Base-by-base conservation (phyloP, 306 rosid genomes). In the Castanea crenata region DNA sequence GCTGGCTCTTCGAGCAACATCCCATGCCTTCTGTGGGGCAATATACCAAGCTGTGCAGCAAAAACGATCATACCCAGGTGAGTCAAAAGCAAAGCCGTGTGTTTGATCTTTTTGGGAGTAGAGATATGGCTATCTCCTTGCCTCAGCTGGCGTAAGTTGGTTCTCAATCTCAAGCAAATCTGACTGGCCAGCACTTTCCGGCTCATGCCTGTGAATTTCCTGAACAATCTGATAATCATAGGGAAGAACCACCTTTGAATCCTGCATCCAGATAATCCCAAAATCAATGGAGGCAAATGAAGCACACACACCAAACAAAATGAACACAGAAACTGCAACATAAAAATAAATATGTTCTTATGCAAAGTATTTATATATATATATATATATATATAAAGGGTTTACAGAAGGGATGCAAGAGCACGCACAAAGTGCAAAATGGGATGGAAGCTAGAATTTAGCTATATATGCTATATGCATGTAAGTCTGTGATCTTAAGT, bases 1-100 rank as follows among this genome's bases (percentile, higher is more conserved):
- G 88, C 99, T 92, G 83, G 99, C 97, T 84, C 99, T 85, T 77
- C 92, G 89, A 44, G 99, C 99, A 82, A 95, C 99, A 77, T 95
- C 99, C 99, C 99, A 95, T 38, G 97, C 92, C 76, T 90, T 95
- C 63, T 92, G 99, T 38, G 99, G 97, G 38, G 92, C 88, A 79
- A 80, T 15, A 90, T 76, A 59, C 99, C 98, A 3, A 81, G 87
- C 88, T 92, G 99, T 67, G 97, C 77, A 11, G 97, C 97, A 4
- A 95, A 95, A 92, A 95, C 2, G 99, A 95, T 95, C 97, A 1
- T 92, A 95, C 78, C 99, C 93, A 12, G 97, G 97, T 59, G 97
- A 94, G 79, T 95, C 97, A 29, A 95, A 94, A 73, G 97, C 99
- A 82, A 95, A 95, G 55, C 99, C 0, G 97, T 95, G 87, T 95